A percentile compares a stretch with the other conserved stretches of the same genome.
Evolutionary conservation across 2,329 filamentous ascomycete genomes (phyloP).

Genomic region (Xylariaceae sp.): DNA sequence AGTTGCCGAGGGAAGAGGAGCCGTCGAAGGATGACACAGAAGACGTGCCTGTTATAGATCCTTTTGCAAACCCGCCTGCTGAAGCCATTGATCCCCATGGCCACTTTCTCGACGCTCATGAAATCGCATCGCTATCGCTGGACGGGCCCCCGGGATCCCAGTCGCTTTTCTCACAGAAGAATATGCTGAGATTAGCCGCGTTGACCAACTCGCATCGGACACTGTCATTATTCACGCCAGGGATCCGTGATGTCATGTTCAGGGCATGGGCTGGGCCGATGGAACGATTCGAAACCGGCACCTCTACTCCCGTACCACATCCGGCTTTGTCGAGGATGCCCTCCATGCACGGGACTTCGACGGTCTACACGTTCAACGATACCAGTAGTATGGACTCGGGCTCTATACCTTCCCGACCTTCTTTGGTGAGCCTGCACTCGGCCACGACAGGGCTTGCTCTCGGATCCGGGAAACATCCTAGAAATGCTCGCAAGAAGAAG

Average conservation of each 20-base stretch:
- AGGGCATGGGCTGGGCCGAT: conserved; percentile 81
- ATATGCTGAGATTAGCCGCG: conserved; percentile 74
- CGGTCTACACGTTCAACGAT: conserved; percentile 70
- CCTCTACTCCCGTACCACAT: conserved; percentile 44
- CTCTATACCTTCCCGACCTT: conserved; percentile 62
- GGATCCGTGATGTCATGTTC: conserved; percentile 86
- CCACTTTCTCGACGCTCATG: conserved; percentile 67
- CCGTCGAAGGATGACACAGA: conserved; percentile 42
- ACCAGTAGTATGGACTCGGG: conserved; percentile 59
- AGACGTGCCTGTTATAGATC: conserved; percentile 64
- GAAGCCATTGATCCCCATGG: conserved; percentile 79
- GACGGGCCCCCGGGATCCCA: conserved; percentile 77
- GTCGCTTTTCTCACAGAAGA: conserved; percentile 92
- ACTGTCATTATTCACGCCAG: conserved; percentile 82
- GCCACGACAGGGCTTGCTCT: conserved; percentile 58
- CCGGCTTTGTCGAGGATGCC: conserved; percentile 57
- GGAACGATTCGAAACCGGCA: conserved; percentile 58
- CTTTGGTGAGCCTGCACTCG: conserved; percentile 57
- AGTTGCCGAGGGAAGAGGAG: conserved; percentile 62
- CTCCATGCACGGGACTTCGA: conserved; percentile 53
- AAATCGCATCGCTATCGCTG: conserved; percentile 71
- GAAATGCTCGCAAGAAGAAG: conserved; percentile 71
- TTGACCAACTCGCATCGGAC: conserved; percentile 86
- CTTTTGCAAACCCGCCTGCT: conserved; percentile 72
- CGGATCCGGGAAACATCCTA: conserved; percentile 52